Conservation (phyloP, 305 asterid genomes). For the Fraxinus baroniana region DNA sequence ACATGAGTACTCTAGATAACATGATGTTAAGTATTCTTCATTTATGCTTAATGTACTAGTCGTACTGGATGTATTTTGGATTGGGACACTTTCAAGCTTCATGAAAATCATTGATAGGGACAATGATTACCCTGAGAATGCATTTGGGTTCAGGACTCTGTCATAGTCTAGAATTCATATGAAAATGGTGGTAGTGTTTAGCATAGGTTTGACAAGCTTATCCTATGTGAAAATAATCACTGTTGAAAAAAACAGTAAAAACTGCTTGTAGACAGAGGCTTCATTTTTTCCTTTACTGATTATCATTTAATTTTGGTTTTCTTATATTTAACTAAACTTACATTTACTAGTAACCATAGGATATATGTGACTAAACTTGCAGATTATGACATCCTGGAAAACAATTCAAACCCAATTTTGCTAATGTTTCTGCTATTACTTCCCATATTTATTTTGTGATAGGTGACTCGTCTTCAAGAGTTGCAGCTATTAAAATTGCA, state of each 20-base stretch:
- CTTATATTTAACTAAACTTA: background rate
- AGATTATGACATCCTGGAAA: background rate
- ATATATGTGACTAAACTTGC: background rate
- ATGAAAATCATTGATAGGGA: slow-evolving; percentile 5
- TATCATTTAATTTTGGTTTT: slow-evolving; percentile 6
- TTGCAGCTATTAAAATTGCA: slow-evolving; percentile 67
- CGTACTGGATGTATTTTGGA: background rate
- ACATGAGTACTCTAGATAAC: background rate
- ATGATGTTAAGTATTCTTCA: slow-evolving; percentile 4
- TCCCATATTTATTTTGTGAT: slow-evolving; percentile 27
- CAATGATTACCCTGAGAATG: background rate
- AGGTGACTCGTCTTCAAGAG: slow-evolving; percentile 92
- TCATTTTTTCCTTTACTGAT: background rate
- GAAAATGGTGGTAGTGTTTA: background rate
- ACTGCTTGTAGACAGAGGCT: background rate
- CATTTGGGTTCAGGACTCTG: background rate
- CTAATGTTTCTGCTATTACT: background rate
- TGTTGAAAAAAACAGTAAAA: background rate
- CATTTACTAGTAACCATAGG: background rate
- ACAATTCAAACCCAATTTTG: background rate
- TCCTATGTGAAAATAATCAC: background rate
- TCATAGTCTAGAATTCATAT: background rate
- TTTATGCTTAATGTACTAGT: background rate
- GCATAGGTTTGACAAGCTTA: background rate
- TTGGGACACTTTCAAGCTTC: slow-evolving; percentile 11